These are phyloP conservation scores for Tetrapisispora iriomotensis DNA, from an alignment of 805 yeast genomes.

Conservation along the genomic window DNA sequence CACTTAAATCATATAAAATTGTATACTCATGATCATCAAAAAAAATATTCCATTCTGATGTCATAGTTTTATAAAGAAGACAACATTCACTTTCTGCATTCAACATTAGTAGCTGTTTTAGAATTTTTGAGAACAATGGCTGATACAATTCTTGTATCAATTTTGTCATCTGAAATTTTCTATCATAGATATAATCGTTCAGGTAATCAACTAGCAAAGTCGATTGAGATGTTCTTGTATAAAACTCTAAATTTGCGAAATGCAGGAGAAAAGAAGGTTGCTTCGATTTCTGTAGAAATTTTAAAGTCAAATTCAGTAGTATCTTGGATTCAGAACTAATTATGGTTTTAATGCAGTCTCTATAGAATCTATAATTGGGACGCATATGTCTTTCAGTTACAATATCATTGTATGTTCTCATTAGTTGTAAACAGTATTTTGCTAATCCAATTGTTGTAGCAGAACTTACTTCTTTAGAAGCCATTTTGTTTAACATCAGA, in stretches of 20 bases:
- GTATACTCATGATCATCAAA: conserved; percentile 10
- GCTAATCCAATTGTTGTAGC: conserved; percentile 10
- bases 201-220: conserved; percentile 9
- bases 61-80: not conserved
- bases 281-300: conserved; percentile 2
- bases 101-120: not conserved
- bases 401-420: conserved; percentile 7
- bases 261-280: not conserved
- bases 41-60: not conserved
- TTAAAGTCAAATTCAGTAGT: conserved; percentile 5
- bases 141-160: not conserved
- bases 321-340: conserved; percentile 13
- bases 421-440: conserved; percentile 13
- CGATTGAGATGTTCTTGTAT: conserved; percentile 16
- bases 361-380: conserved; percentile 8
- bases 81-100: not conserved
- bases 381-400: not conserved
- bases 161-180: not conserved
- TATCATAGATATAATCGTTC: not conserved
- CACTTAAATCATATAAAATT: conserved; percentile 7
- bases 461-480: conserved; percentile 3
- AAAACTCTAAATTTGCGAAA: conserved; percentile 13
- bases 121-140: not conserved
- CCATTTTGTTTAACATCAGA: conserved; percentile 16
- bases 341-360: conserved; percentile 11